These are phyloP conservation scores for Thalia dealbata DNA, from an alignment of 176 grass and related monocot genomes.

Conservation along the genomic window DNA sequence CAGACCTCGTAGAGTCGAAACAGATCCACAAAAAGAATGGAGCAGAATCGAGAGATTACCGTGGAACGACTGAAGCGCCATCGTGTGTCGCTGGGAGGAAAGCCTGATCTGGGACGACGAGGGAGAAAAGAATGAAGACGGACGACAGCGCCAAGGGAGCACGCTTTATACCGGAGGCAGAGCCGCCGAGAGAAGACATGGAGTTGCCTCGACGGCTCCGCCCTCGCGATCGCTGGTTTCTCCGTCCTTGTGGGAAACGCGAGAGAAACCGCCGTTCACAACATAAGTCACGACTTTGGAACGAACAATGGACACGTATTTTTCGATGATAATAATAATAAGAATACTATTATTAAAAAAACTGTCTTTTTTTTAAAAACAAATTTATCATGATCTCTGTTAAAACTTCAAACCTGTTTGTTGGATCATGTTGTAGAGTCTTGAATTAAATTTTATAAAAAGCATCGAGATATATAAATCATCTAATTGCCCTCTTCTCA, in stretches of 20 bases:
- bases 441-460: too few relatives aligned
- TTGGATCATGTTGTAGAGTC: too few relatives aligned
- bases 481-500: too few relatives aligned
- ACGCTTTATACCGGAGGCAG: not conserved
- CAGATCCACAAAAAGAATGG: not conserved
- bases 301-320: too few relatives aligned
- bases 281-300: too few relatives aligned
- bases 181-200: not conserved
- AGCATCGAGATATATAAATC: too few relatives aligned
- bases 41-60: not conserved
- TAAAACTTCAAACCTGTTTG: too few relatives aligned
- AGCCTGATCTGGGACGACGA: not conserved
- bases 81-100: not conserved
- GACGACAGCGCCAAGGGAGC: too few relatives aligned
- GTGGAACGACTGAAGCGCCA: slow-evolving; percentile 1
- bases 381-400: too few relatives aligned
- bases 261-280: not conserved
- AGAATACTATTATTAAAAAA: too few relatives aligned
- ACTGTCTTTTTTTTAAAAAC: too few relatives aligned
- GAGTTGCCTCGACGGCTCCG: not conserved
- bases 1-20: not conserved
- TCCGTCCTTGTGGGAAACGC: not conserved
- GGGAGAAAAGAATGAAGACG: not conserved
- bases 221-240: not conserved
- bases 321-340: too few relatives aligned